Evolutionary conservation across 306 rosid genomes (phyloP), one percentile per base, ranked within the genome.

Genomic region (Heteromeles arbutifolia): DNA sequence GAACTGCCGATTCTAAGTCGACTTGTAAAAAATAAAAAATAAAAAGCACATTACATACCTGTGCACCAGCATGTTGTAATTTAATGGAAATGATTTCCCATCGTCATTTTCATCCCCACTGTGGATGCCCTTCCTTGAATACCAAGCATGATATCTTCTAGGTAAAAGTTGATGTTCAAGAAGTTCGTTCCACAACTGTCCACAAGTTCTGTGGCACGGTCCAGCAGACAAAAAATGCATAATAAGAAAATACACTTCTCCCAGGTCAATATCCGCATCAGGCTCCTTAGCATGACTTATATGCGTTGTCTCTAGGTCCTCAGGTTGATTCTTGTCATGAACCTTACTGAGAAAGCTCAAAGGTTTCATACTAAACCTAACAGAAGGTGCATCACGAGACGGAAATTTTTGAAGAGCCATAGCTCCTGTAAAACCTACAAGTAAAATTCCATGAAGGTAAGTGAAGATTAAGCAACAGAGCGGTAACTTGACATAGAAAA

Each of bases 171-270:
- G 89, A 77, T 92, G 97, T 81, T 92, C 99, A 50, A 85, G 88
- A 70, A 96, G 99, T 80, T 96, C 99, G 78, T 96, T 90, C 92
- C 91, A 83, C 5, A 96, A 86, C 76, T 92, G 90, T 50, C 76
- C 81, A 80, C 70, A 88, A 79, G 99, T 90, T 78, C 87, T 96
- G 56, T 26, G 97, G 76, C 97, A 96, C 25, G 98, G 98, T 77
- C 99, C 99, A 66, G 92, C 83, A 68, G 99, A 92, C 80, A 96
- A 98, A 76, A 96, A 96, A 84, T 89, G 98, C 99, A 96, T 85
- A 44, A 96, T 92, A 72, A 96, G 99, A 82, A 92, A 96, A 86
- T 96, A 96, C 72, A 96, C 87, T 85, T 96, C 99, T 80, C 91
- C 82, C 75, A 86, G 88, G 81, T 96, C 98, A 84, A 92, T 43